A percentile compares a stretch with the other conserved stretches of the same genome.
These are phyloP conservation scores for Grigorovia humatica DNA, from an alignment of 805 yeast genomes.

Conservation along the genomic window DNA sequence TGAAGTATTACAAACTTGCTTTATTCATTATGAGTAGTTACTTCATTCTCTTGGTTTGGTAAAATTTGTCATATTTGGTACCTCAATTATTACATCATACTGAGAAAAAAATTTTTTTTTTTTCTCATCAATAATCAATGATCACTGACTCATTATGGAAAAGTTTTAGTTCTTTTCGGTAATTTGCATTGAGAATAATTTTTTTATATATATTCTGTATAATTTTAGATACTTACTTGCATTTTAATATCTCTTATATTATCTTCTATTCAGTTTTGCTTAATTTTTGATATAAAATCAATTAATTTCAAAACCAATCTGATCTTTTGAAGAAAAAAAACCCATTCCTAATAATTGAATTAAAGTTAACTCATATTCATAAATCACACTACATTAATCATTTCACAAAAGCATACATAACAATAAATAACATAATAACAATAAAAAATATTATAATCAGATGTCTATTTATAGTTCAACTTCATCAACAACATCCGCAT, in stretches of 20 bases:
- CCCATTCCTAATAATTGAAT: no score
- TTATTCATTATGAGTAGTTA: not conserved
- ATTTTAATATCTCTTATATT: no score
- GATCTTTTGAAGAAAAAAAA: no score
- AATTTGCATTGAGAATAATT: not conserved
- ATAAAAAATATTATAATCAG: constrained; percentile 1
- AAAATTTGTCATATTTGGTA: not conserved
- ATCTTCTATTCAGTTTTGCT: not conserved
- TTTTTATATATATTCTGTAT: not conserved
- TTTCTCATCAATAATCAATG: not conserved
- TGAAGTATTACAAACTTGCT: not conserved
- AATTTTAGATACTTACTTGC: not conserved
- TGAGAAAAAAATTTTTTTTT: not conserved
- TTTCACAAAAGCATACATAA: no score
- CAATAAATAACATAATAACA: no score
- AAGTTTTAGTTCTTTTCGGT: not conserved
- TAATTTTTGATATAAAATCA: not conserved
- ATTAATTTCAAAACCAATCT: no score
- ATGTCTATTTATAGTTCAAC: constrained; percentile 23
- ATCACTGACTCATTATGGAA: not conserved
- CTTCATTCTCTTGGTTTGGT: not conserved
- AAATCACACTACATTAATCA: no score
- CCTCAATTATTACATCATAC: not conserved
- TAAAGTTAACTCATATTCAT: no score
- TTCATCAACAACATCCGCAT: constrained; percentile 24